Conservation (phyloP, 1,139 yeast species). For the Candida pseudoviswanathii region DNA sequence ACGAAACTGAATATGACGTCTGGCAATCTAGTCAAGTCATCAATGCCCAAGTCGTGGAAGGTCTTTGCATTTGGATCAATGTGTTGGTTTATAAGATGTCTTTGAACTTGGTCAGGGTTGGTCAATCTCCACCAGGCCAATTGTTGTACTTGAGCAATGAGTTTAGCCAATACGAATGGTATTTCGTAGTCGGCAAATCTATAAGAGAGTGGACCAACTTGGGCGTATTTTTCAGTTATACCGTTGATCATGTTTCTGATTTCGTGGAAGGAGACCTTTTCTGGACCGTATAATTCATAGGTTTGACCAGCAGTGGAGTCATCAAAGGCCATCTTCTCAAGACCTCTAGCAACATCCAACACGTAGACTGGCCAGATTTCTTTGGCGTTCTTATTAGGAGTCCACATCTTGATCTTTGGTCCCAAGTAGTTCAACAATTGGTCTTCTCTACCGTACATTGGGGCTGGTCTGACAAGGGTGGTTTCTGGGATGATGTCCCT, state of each 20-base stretch:
- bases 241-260: constrained; percentile 72
- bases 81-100: constrained; percentile 70
- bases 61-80: constrained; percentile 65
- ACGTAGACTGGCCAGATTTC: constrained; percentile 75
- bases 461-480: constrained; percentile 86
- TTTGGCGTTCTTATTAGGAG: constrained; percentile 67
- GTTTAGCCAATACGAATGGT: constrained; percentile 46
- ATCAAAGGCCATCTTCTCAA: constrained; percentile 79
- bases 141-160: constrained; percentile 50
- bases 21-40: constrained; percentile 64
- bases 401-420: constrained; percentile 57
- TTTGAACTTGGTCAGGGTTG: constrained; percentile 75
- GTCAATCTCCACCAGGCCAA: constrained; percentile 68
- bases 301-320: constrained; percentile 79
- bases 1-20: constrained; percentile 70
- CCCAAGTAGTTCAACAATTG: constrained; percentile 67
- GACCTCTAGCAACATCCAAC: constrained; percentile 74
- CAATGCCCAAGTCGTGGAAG: constrained; percentile 72
- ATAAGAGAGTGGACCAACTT: constrained; percentile 52
- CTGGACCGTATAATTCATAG: constrained; percentile 76
- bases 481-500: constrained; percentile 69
- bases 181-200: constrained; percentile 33
- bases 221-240: constrained; percentile 59
- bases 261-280: constrained; percentile 62
- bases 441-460: constrained; percentile 79